These are phyloP conservation scores for Yamadazyma philogaea DNA, from an alignment of 805 yeast species.

Conservation along the genomic window DNA sequence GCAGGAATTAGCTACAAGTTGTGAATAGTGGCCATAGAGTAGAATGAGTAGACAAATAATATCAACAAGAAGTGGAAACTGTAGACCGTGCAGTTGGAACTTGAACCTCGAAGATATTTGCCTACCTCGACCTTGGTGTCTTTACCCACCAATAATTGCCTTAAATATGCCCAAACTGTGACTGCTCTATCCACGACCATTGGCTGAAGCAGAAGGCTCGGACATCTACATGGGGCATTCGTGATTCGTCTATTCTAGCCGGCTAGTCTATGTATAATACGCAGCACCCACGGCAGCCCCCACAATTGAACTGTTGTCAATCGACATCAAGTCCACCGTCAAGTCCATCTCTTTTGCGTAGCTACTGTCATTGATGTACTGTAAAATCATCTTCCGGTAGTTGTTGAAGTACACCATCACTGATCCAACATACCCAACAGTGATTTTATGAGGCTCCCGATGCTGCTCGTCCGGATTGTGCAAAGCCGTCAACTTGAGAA, in stretches of 20 bases:
- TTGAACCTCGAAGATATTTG: too few species aligned
- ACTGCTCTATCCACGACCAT: too few species aligned
- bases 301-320: constrained; percentile 46
- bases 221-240: too few species aligned
- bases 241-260: background rate
- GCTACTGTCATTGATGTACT: constrained; percentile 23
- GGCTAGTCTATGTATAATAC: constrained; percentile 13
- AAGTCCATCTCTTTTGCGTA: constrained; percentile 24
- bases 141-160: too few species aligned
- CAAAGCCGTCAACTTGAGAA: constrained; percentile 24
- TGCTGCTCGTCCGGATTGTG: constrained; percentile 22
- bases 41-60: background rate
- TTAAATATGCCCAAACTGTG: too few species aligned
- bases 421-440: constrained; percentile 51
- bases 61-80: too few species aligned
- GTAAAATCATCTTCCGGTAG: constrained; percentile 32
- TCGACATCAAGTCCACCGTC: constrained; percentile 34
- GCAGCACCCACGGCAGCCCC: constrained; percentile 59
- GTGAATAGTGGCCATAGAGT: constrained; percentile 14
- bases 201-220: too few species aligned
- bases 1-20: constrained; percentile 36
- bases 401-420: constrained; percentile 43
- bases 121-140: too few species aligned
- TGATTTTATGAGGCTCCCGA: constrained; percentile 21
- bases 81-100: too few species aligned